phyloP scores from a whole-genome alignment of 2,329 filamentous ascomycete species.

The Arthrinium phaeospermum region DNA sequence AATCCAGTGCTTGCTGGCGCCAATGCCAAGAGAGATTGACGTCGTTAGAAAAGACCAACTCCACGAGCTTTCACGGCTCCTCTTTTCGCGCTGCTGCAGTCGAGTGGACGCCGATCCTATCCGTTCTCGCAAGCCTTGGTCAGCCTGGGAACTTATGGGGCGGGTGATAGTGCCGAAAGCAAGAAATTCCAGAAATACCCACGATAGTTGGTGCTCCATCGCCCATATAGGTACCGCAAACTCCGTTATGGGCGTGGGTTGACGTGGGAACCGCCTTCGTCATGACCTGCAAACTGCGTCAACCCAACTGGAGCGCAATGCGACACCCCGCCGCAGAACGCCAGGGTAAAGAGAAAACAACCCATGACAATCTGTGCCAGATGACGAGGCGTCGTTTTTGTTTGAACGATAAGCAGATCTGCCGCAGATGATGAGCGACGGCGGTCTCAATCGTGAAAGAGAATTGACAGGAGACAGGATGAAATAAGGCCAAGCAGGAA shows the following conservation, averaged over 20 bases:
- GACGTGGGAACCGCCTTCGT: not conserved
- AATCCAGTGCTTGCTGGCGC: not conserved
- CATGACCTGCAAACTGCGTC: not conserved
- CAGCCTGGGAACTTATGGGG: not conserved
- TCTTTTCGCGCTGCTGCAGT: slow-evolving; percentile 4
- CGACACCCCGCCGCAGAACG: not conserved
- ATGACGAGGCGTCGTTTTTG: not conserved
- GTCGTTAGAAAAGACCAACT: slow-evolving; percentile 6
- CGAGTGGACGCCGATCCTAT: not conserved
- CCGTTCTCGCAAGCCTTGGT: not conserved
- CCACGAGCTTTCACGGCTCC: slow-evolving; percentile 5
- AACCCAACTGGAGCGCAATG: not conserved
- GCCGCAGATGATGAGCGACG: not conserved
- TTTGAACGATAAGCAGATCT: not conserved
- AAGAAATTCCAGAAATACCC: slow-evolving; percentile 12
- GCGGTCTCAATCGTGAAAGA: slow-evolving; percentile 5
- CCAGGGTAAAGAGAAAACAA: not conserved
- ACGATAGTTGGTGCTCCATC: not conserved
- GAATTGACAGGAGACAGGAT: not conserved
- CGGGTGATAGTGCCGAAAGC: not conserved
- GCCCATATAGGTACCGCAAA: not conserved
- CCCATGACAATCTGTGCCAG: not conserved
- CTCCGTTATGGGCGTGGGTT: not conserved
- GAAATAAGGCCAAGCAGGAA: not conserved
- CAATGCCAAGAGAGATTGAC: slow-evolving; percentile 16